Percentiles rank a stretch among this genome's conserved stretches.
Conservation (phyloP, 768 basidiomycete species). For the Lepiota brunneoincarnata region DNA sequence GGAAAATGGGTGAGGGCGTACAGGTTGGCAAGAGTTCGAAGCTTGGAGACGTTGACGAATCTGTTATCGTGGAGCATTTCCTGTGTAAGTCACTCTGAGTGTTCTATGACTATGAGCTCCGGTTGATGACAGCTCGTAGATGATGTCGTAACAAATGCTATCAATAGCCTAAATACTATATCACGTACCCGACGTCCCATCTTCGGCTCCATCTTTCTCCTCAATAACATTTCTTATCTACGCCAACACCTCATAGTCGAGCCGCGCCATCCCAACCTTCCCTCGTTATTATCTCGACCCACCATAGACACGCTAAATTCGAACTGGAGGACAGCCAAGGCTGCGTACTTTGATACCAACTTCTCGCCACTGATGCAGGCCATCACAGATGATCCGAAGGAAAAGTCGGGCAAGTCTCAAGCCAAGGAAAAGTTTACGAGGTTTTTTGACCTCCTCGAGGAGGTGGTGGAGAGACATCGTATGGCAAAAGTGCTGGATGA, state of each 20-base stretch:
- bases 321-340: constrained; percentile 77
- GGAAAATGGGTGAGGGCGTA: constrained; percentile 69
- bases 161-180: constrained; percentile 60
- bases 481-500: constrained; percentile 69
- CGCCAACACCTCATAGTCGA: constrained; percentile 54
- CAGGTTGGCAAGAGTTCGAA: constrained; percentile 24
- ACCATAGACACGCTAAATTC: constrained; percentile 63
- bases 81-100: constrained; percentile 47
- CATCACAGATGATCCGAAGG: constrained; percentile 61
- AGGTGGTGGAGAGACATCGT: constrained; percentile 73
- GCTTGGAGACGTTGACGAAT: constrained; percentile 52
- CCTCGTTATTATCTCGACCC: constrained; percentile 55
- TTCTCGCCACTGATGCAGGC: constrained; percentile 75
- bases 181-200: constrained; percentile 60
- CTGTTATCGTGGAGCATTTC: constrained; percentile 69
- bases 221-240: constrained; percentile 78
- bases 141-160: constrained; percentile 69
- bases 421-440: constrained; percentile 81
- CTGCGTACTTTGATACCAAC: constrained; percentile 81
- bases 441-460: constrained; percentile 81
- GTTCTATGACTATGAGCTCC: not conserved
- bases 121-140: constrained; percentile 35
- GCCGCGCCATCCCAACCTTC: constrained; percentile 44
- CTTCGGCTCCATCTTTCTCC: constrained; percentile 71
- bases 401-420: constrained; percentile 52